These are phyloP conservation scores for Penicillium sp. DNA, from an alignment of 2,329 filamentous ascomycete species.

Conservation along the genomic window DNA sequence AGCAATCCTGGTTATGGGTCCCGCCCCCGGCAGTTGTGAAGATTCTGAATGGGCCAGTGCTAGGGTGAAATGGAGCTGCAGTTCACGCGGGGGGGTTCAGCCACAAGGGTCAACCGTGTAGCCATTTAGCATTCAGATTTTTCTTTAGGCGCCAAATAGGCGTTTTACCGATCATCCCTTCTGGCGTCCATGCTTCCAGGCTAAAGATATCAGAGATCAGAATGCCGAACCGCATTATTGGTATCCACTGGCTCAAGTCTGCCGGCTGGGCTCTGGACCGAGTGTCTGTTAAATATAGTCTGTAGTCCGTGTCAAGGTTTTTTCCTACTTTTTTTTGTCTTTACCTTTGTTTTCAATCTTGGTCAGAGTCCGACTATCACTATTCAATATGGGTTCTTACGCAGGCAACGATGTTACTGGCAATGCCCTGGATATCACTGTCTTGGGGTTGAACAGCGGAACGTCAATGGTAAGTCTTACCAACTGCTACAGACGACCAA, in stretches of 20 bases:
- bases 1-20: constrained; percentile 18
- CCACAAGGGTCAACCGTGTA: constrained; percentile 19
- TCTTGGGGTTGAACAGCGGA: constrained; percentile 58
- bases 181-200: constrained; percentile 1
- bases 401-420: constrained; percentile 17
- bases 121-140: constrained; percentile 12
- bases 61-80: neutral
- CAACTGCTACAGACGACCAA: neutral
- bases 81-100: neutral
- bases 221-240: neutral
- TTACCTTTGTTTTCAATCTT: neutral
- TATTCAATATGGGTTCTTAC: constrained; percentile 15
- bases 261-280: neutral
- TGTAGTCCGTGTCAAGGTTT: neutral
- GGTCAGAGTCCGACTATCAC: neutral
- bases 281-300: constrained; percentile 5
- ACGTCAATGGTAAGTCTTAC: constrained; percentile 50
- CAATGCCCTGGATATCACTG: constrained; percentile 51
- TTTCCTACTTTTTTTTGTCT: neutral
- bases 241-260: constrained; percentile 5
- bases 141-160: constrained; percentile 3
- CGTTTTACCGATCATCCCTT: constrained; percentile 22
- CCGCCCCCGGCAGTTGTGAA: constrained; percentile 2
- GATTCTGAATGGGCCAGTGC: neutral
- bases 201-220: neutral